Evolutionary conservation across 2,329 filamentous ascomycete species (phyloP), one percentile per base, ranked within the genome.

Genomic region (Proliferodiscus dingleyae): DNA sequence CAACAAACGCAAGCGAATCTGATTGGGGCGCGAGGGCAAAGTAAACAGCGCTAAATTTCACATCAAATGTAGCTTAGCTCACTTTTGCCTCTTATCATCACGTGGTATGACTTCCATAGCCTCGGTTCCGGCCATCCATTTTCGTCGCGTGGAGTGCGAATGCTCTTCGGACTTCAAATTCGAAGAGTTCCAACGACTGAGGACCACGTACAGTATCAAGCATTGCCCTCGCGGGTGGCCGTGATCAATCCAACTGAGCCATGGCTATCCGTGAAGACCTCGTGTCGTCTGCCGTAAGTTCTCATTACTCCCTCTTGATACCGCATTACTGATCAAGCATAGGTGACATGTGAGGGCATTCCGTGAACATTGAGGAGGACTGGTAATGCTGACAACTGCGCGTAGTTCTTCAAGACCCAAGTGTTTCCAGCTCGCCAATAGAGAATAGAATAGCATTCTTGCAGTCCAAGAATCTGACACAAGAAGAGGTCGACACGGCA

Each of bases 241-340:
- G 29, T 22, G 36, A 41, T 24, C 43, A 38, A 45, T 28, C 57
- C 5, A 26, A 6, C 24, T 37, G 30, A 62, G 66, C 53, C 68
- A 91, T 82, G 75, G 83, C 90, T 73, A 89, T 95, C 73, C 89
- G 93, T 65, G 91, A 97, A 80, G 91, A 97, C 66, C 74, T 96
- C 54, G 81, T 95, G 61, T 75, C 81, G 58, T 95, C 89, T 64
- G 90, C 88, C 64, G 83, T 85, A 75, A 64, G 74, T 70, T 39
- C 45, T 43, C n/a, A 29, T 22, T 30, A 34, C 19, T 40, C 29
- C 13, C 28, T 40, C 28, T 5, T 33, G 16, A 22, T 21, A 34
- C 11, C 53, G 58, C 38, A 57, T 60, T 48, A 47, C 53, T 57
- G 48, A 53, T 37, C n/a, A 46, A 37, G n/a, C 45, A 50, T 52